Percentiles rank a stretch among this genome's conserved stretches.
Evolutionary conservation across 2,329 filamentous ascomycete species (phyloP).

Genomic region (Teratosphaeria zuluensis): DNA sequence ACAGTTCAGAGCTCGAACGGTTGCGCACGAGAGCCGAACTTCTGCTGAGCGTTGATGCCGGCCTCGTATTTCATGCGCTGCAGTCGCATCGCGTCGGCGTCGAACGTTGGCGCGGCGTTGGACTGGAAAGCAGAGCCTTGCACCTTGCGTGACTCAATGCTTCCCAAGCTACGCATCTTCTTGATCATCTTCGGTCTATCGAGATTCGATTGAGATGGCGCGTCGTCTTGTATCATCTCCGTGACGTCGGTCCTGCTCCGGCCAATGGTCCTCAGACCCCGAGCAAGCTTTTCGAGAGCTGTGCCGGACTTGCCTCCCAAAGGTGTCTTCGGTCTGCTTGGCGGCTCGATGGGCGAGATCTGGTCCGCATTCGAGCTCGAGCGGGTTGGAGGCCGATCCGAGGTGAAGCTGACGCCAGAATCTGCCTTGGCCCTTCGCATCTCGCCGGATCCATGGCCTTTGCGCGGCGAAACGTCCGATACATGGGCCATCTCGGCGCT

Average conservation of each 20-base stretch:
- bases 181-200: constrained; percentile 21
- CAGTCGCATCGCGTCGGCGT: constrained; percentile 40
- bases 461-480: constrained; percentile 24
- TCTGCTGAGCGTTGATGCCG: background rate
- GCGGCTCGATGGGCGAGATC: constrained; percentile 12
- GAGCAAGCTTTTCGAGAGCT: constrained; percentile 50
- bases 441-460: constrained; percentile 7
- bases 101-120: constrained; percentile 32
- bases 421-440: constrained; percentile 42
- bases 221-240: constrained; percentile 29
- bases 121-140: constrained; percentile 16
- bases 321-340: constrained; percentile 26
- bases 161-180: constrained; percentile 29
- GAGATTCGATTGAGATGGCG: constrained; percentile 3
- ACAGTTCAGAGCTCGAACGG: background rate
- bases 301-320: constrained; percentile 32
- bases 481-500: constrained; percentile 38
- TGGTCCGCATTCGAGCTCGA: constrained; percentile 7
- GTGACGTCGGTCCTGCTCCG: constrained; percentile 44
- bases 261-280: constrained; percentile 50
- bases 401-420: constrained; percentile 53
- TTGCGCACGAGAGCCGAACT: background rate
- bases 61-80: constrained; percentile 40
- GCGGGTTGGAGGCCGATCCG: constrained; percentile 16
- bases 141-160: constrained; percentile 21